Conservation (phyloP, 805 yeast genomes). For the Lipomyces spencermartinsiae region DNA sequence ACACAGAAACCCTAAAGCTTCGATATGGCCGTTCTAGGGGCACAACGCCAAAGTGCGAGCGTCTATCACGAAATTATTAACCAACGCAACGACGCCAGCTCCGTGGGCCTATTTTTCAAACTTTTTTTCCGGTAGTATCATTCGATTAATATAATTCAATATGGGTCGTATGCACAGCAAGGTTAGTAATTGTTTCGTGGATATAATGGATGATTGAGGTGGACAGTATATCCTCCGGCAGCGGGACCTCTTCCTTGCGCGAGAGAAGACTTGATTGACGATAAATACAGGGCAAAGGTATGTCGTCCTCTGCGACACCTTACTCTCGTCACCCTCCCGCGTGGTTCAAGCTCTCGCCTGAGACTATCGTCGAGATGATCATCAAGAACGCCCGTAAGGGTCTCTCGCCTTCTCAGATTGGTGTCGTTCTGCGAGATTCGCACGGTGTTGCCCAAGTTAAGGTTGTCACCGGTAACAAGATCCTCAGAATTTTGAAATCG, state of each 20-base stretch:
- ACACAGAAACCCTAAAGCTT: no score
- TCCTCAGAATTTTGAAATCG: conserved; percentile 97
- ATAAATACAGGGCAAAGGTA: conserved; percentile 86
- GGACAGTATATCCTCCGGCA: not conserved
- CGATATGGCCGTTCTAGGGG: no score
- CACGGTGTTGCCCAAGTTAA: conserved; percentile 99
- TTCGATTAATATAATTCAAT: conserved; percentile 51
- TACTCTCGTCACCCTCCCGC: conserved; percentile 98
- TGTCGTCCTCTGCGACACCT: conserved; percentile 98
- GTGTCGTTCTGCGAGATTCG: conserved; percentile 99
- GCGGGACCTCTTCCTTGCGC: not conserved
- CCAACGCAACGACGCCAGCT: not conserved
- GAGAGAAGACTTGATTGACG: not conserved
- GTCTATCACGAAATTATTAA: not conserved
- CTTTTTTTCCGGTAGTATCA: not conserved
- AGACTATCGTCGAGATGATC: conserved; percentile 96
- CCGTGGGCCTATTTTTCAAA: not conserved
- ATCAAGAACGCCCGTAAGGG: conserved; percentile 99
- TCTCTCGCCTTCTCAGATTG: conserved; percentile 99
- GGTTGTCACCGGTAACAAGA: conserved; percentile 93
- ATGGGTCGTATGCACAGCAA: conserved; percentile 99
- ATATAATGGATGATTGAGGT: not conserved
- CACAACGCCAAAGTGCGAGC: no score
- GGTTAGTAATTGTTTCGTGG: conserved; percentile 37
- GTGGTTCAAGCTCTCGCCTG: conserved; percentile 98